Conservation (phyloP, 192 early-diverging fungal species). For the Oehlia diaphana region DNA sequence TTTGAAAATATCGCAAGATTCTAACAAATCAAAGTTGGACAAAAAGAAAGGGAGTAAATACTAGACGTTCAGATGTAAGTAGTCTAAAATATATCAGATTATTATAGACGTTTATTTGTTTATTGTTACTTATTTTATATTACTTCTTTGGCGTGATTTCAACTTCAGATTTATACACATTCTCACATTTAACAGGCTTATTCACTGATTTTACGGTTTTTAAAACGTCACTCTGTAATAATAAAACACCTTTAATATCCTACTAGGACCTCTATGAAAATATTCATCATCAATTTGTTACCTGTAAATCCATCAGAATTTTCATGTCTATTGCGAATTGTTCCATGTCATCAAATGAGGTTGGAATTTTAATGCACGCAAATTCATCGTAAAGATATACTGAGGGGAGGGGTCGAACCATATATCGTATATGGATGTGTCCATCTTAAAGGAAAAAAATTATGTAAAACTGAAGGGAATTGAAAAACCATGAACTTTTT, state of each 20-base stretch:
- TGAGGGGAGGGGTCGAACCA: conserved; percentile 7
- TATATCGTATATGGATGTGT: background rate
- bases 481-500: no score
- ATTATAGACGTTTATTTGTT: no score
- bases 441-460: conserved; percentile 7
- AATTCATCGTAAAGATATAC: conserved; percentile 23
- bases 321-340: conserved; percentile 7
- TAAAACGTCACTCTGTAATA: conserved; percentile 8
- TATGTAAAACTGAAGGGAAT: no score
- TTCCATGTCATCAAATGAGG: conserved; percentile 16
- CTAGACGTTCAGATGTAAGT: no score
- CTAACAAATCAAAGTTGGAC: no score
- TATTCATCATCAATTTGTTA: conserved; percentile 1
- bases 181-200: background rate
- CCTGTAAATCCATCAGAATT: conserved; percentile 24
- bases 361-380: conserved; percentile 13
- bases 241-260: conserved; percentile 9
- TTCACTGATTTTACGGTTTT: background rate
- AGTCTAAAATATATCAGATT: no score
- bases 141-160: background rate
- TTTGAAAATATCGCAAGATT: no score
- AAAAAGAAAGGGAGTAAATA: no score
- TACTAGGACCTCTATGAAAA: background rate
- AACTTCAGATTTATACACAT: conserved; percentile 9
- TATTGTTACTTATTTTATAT: no score